Base-by-base conservation (phyloP, 2,329 filamentous ascomycete species). In the Neurospora sp. region DNA sequence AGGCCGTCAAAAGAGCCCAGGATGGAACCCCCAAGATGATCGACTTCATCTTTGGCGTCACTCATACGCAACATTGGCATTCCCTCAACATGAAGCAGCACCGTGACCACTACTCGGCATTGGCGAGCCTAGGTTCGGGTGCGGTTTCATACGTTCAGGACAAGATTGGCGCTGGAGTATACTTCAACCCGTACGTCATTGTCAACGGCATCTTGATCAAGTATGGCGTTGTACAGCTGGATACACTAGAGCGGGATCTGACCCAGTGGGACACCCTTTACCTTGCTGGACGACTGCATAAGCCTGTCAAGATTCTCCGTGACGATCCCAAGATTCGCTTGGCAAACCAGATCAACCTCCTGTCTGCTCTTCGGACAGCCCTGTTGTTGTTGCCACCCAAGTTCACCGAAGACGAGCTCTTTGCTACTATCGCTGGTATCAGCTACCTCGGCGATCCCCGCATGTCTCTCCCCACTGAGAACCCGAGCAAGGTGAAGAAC, bases 191-290 rank as follows among this genome's bases (percentile, higher is more conserved):
- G 0, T 97, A 95, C 78, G 89, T 99, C 67, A 95, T 92, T 2
- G 90, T 98, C 72, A 97, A 98, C 76, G 96, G 96, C 52, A 96
- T 93, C 72, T 85, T 98, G 77, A 96, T 99, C 80, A 99, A 99
- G 81, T 99, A 99, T 76, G 96, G 95, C 23, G 96, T 99, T 28
- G 96, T 97, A 62, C 97, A 96, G 76, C 87, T 98, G 74, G 90
- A 96, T 77, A 97, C 94, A 2, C 84, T 99, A 17, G 94, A 93
- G 76, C 86, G 85, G 58, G 96, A 99, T 78, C 86, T 99, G 33
- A 91, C 89, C 38, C 89, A 93, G 71, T 99, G 96, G 96, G 90
- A 97, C 73, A 97, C 93, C 0, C 84, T 99, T 36, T 99, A 99
- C 80, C 87, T 99, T n/a, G 96, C 96, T 6, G 96, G 96, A 4